Conservation (phyloP, 2,329 filamentous ascomycete genomes). For the Capronia coronata region DNA sequence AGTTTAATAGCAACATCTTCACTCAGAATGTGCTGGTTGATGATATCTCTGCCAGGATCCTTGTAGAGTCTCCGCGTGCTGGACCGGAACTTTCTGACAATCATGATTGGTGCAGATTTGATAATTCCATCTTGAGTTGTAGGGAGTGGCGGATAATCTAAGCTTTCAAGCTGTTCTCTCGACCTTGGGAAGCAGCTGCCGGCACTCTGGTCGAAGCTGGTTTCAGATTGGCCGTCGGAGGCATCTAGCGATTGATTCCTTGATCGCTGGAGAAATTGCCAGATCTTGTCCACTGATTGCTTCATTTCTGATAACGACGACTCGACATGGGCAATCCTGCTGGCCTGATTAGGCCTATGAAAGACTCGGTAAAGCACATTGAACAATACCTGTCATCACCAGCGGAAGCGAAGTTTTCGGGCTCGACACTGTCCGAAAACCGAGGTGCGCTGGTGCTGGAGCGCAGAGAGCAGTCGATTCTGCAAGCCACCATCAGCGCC, state of each 20-base stretch:
- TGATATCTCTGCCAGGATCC: neutral
- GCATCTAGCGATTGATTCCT: neutral
- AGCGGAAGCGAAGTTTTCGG: neutral
- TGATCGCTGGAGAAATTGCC: neutral
- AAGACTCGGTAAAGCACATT: neutral
- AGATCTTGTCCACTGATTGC: neutral
- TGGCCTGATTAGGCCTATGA: neutral
- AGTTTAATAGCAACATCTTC: neutral
- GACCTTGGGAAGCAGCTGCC: neutral
- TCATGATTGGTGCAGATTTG: neutral
- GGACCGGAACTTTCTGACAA: neutral
- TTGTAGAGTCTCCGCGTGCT: conserved; percentile 1
- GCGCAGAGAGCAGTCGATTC: neutral
- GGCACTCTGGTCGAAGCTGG: neutral
- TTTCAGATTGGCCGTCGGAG: neutral
- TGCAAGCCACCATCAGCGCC: neutral
- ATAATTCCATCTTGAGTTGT: neutral
- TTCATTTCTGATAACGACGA: neutral
- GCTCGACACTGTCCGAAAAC: neutral
- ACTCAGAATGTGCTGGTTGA: neutral
- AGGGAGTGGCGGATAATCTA: neutral
- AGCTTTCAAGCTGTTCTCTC: neutral
- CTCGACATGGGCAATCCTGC: neutral
- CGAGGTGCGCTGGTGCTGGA: neutral
- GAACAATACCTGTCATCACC: neutral